Evolutionary conservation across 2,329 filamentous ascomycete genomes (phyloP), one percentile per base, ranked within the genome.

Genomic region (Neocucurbitaria cava): DNA sequence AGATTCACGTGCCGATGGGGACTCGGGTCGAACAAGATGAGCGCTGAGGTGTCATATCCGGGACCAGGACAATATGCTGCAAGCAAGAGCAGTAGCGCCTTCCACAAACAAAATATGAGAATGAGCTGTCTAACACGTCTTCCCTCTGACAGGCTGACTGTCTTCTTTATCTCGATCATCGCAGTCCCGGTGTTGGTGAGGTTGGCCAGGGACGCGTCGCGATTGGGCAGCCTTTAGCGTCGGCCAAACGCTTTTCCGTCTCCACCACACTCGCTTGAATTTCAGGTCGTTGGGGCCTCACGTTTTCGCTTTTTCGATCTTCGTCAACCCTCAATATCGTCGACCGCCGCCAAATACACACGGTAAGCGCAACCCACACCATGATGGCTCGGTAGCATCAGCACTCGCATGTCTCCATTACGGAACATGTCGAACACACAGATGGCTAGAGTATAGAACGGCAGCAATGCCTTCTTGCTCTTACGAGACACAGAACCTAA

Each of bases 41-140:
- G 82, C 6, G 84, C 88, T 6, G 90, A 94, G n/a, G 90, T 93
- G 76, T 96, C 91, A 73, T 95, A 96, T 45, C 85, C 86, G 17
- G 78, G 77, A 61, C 85, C 85, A 15, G 84, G 84, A 53, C 82
- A 85, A 42, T 84, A 72, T 46, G 77, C 69, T 47, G 87, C 86
- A 49, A 93, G 73, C 41, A 82, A 65, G n/a, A 92, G 73, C 6
- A 95, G 78, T 9, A 90, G 69, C 5, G 74, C 46, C 71, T 94
- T 95, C 89, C 89, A 93, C 11, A 78, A 70, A 4, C 79, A 49
- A 68, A 90, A 92, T 3, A 79, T 63, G 11, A 63, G 1, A 8
- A 59, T 38, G 5, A 68, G 56, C 20, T 52, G 62, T 36, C 40
- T 53, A 17, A 20, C 8, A 17, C 33, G 46, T 9, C 44, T 30